These are phyloP conservation scores for Spathaspora hagerdaliae DNA, from an alignment of 805 yeast species.

Conservation along the genomic window DNA sequence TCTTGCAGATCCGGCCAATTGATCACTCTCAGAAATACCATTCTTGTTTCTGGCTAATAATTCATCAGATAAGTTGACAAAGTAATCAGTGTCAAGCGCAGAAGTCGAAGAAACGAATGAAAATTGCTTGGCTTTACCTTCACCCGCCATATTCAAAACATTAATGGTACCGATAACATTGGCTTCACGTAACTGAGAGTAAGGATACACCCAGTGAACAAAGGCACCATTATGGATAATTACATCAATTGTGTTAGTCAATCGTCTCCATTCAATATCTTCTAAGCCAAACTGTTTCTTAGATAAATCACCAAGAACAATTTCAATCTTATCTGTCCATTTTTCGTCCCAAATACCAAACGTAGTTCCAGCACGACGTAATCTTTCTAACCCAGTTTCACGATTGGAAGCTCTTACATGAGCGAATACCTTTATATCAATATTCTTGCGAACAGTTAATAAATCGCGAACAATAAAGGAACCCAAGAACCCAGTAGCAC, in stretches of 20 bases:
- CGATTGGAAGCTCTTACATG: conserved; percentile 85
- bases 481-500: conserved; percentile 95
- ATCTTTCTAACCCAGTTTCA: conserved; percentile 69
- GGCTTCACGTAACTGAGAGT: conserved; percentile 83
- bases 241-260: conserved; percentile 65
- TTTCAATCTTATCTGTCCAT: conserved; percentile 55
- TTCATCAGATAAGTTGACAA: conserved; percentile 70
- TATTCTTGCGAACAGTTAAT: conserved; percentile 47
- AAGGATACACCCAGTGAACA: conserved; percentile 98
- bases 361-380: conserved; percentile 68
- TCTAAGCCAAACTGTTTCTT: conserved; percentile 66
- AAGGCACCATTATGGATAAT: conserved; percentile 96
- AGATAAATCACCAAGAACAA: conserved; percentile 81
- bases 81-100: conserved; percentile 80
- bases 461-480: conserved; percentile 81
- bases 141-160: conserved; percentile 70
- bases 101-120: conserved; percentile 96
- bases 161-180: conserved; percentile 87
- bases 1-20: conserved; percentile 69
- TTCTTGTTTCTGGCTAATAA: conserved; percentile 56
- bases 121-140: conserved; percentile 81
- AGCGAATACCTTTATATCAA: conserved; percentile 63
- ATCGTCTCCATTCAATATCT: conserved; percentile 50
- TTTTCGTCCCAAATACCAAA: conserved; percentile 76
- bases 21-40: conserved; percentile 83